A percentile compares a stretch with the other conserved stretches of the same genome.
Conservation (phyloP, 345 rosid species). For the Alliaria petiolata region DNA sequence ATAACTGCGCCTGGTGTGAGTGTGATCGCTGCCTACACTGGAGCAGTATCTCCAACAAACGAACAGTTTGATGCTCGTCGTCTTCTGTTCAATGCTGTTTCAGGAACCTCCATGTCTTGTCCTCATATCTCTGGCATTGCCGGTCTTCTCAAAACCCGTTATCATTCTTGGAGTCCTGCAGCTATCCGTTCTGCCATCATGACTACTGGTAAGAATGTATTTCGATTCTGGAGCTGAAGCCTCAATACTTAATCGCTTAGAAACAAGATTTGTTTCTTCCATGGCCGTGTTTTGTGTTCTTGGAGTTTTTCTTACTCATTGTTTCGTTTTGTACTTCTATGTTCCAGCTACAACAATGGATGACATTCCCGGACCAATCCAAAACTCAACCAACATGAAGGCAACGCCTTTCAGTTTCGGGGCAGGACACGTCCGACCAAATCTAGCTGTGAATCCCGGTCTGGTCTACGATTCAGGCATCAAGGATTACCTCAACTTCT, state of each 20-base stretch:
- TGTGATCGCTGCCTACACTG: conserved; percentile 70
- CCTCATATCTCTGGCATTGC: conserved; percentile 80
- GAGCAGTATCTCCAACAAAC: conserved; percentile 52
- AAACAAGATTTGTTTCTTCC: not conserved
- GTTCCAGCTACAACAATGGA: conserved; percentile 51
- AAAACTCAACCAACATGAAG: conserved; percentile 33
- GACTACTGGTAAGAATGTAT: conserved; percentile 50
- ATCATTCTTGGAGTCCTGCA: conserved; percentile 81
- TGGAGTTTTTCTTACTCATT: not conserved
- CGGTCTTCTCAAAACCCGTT: conserved; percentile 67
- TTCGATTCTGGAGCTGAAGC: not conserved
- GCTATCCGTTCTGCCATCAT: conserved; percentile 80
- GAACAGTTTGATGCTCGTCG: conserved; percentile 49
- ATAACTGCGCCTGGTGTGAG: conserved; percentile 85
- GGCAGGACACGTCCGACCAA: conserved; percentile 83
- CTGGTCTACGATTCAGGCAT: conserved; percentile 54
- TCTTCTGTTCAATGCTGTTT: conserved; percentile 42
- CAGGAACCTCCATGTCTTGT: conserved; percentile 92
- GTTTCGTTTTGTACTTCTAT: not conserved
- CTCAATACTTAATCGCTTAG: no score
- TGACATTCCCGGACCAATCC: conserved; percentile 44
- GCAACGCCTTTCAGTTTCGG: conserved; percentile 78
- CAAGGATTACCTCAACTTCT: conserved; percentile 63
- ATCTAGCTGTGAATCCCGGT: conserved; percentile 76
- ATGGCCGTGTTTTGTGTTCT: not conserved